phyloP scores from a whole-genome alignment of 495 filamentous ascomycete genomes.

The Eremomyces bilateralis region DNA sequence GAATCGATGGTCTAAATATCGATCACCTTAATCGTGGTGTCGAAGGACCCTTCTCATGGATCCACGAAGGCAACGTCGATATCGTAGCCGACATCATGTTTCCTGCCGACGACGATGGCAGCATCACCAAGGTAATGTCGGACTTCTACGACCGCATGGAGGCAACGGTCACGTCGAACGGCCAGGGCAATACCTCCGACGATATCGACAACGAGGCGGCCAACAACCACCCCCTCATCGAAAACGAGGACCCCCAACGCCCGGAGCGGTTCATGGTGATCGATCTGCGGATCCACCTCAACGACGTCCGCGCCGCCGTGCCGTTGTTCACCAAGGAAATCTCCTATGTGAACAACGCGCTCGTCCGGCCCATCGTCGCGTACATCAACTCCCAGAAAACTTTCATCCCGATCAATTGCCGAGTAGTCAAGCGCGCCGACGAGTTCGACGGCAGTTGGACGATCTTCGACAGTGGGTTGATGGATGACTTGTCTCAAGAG shows the following conservation, averaged over 20 bases:
- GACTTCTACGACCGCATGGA: constrained; percentile 91
- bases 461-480: constrained; percentile 75
- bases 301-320: constrained; percentile 75
- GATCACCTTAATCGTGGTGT: constrained; percentile 91
- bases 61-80: constrained; percentile 86
- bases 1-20: constrained; percentile 84
- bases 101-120: constrained; percentile 64
- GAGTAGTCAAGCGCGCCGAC: constrained; percentile 62
- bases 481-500: constrained; percentile 89
- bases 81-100: constrained; percentile 92
- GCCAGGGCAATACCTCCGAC: constrained; percentile 5
- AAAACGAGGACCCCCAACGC: neutral
- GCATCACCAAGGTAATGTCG: constrained; percentile 74
- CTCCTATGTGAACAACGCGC: constrained; percentile 86
- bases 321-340: constrained; percentile 79
- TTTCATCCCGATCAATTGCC: constrained; percentile 87
- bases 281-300: constrained; percentile 76
- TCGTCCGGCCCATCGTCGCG: constrained; percentile 91
- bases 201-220: constrained; percentile 1
- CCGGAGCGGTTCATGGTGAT: constrained; percentile 52
- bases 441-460: constrained; percentile 97
- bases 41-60: constrained; percentile 91
- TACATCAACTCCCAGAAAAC: constrained; percentile 89
- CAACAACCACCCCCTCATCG: constrained; percentile 2
- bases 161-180: constrained; percentile 52